Percentiles rank a stretch among this genome's conserved stretches.
phyloP scores from a whole-genome alignment of 495 filamentous ascomycete species.

The Amniculicola lignicola region DNA sequence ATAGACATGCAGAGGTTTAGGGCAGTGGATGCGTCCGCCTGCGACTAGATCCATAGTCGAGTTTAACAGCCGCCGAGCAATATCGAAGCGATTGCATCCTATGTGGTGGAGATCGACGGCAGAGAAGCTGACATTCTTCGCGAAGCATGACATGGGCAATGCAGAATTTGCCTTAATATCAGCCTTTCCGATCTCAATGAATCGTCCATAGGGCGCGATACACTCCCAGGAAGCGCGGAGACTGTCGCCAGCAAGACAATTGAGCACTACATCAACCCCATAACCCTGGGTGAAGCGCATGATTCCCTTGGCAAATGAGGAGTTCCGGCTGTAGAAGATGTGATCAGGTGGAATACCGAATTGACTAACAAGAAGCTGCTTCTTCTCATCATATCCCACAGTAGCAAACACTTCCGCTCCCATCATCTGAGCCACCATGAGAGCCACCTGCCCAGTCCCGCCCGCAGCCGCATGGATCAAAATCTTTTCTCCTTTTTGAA shows the following conservation, averaged over 20 bases:
- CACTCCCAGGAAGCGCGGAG: conserved; percentile 45
- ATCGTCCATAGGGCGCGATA: conserved; percentile 53
- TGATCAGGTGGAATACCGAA: conserved; percentile 8
- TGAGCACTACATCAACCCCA: conserved; percentile 16
- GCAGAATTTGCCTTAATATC: conserved; percentile 44
- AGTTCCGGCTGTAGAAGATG: conserved; percentile 2
- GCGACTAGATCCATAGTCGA: neutral
- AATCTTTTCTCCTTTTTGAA: conserved; percentile 5
- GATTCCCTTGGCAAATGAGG: conserved; percentile 1
- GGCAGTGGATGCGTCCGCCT: neutral
- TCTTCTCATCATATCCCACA: conserved; percentile 15
- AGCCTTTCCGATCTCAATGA: conserved; percentile 56
- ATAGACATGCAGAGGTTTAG: neutral
- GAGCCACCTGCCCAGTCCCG: conserved; percentile 3
- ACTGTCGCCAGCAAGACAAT: conserved; percentile 7
- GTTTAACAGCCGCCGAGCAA: neutral
- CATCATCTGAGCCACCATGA: conserved; percentile 6
- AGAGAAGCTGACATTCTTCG: neutral
- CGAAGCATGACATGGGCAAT: neutral
- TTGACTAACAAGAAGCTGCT: conserved; percentile 2
- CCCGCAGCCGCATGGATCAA: conserved; percentile 15
- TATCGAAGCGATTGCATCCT: neutral
- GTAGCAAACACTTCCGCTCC: conserved; percentile 19
- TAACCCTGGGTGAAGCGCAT: conserved; percentile 9
- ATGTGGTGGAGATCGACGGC: neutral